Conservation (phyloP, 495 filamentous ascomycete genomes). For the Echria macrotheca region DNA sequence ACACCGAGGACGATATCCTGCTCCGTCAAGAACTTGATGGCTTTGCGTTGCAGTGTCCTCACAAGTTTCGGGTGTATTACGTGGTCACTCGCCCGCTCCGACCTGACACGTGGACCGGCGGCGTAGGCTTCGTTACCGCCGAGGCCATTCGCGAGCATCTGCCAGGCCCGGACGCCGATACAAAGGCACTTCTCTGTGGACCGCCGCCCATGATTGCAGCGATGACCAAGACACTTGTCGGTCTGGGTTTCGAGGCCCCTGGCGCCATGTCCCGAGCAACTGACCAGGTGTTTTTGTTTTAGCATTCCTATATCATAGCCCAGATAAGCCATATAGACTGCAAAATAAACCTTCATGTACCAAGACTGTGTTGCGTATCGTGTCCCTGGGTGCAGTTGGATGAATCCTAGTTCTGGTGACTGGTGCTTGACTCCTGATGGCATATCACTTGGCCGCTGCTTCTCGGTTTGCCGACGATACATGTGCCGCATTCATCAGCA, state of each 20-base stretch:
- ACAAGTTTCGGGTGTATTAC: conserved; percentile 44
- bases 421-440: too few relatives aligned
- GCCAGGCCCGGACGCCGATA: conserved; percentile 37
- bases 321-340: background rate
- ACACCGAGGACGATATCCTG: conserved; percentile 63
- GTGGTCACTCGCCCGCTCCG: conserved; percentile 34
- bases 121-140: conserved; percentile 29
- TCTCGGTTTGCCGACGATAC: too few relatives aligned
- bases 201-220: conserved; percentile 80
- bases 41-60: conserved; percentile 34
- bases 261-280: conserved; percentile 70
- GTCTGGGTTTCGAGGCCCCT: conserved; percentile 68
- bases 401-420: too few relatives aligned
- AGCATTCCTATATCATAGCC: background rate
- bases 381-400: too few relatives aligned
- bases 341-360: too few relatives aligned
- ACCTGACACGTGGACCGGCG: conserved; percentile 28
- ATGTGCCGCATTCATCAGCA: too few relatives aligned
- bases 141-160: conserved; percentile 27
- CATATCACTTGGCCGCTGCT: too few relatives aligned
- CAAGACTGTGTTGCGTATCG: too few relatives aligned
- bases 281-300: conserved; percentile 85
- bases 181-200: conserved; percentile 74
- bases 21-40: conserved; percentile 47
- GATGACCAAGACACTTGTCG: conserved; percentile 77